Conservation (phyloP, 306 rosid species). For the Pyrus betulifolia region DNA sequence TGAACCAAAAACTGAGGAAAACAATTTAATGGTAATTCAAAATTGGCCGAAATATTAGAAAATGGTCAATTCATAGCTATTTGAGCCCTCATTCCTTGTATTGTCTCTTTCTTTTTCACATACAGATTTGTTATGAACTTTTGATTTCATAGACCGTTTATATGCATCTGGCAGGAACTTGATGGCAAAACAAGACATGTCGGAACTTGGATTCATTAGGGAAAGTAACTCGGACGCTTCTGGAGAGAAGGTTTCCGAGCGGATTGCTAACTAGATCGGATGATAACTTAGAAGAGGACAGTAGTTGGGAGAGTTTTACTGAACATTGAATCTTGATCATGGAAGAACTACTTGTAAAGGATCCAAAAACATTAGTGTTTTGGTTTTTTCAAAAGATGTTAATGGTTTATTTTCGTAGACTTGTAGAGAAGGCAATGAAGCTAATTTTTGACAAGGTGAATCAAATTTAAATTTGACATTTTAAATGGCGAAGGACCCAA, state of each 20-base stretch:
- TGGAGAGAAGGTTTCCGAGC: slow-evolving; percentile 18
- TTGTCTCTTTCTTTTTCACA: neutral
- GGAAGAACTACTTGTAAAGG: neutral
- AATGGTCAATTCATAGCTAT: neutral
- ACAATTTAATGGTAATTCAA: neutral
- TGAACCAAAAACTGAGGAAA: neutral
- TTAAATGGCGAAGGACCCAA: neutral
- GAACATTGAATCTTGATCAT: neutral
- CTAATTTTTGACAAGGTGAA: neutral
- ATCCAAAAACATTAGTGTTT: neutral
- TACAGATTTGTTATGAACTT: neutral
- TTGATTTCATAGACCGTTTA: neutral
- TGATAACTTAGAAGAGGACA: neutral
- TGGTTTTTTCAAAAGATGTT: neutral
- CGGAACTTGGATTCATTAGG: slow-evolving; percentile 75
- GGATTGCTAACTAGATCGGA: slow-evolving; percentile 26
- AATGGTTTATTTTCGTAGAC: neutral
- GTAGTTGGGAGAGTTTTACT: neutral
- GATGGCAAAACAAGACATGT: slow-evolving; percentile 96
- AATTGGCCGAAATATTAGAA: neutral
- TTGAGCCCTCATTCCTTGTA: neutral
- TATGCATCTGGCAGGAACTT: slow-evolving; percentile 61
- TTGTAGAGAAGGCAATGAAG: neutral
- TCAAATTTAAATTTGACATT: neutral
- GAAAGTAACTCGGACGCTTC: slow-evolving; percentile 12